Evolutionary conservation across 1,284 basidiomycete species (phyloP).

Genomic region (Omphalotus olearius): DNA sequence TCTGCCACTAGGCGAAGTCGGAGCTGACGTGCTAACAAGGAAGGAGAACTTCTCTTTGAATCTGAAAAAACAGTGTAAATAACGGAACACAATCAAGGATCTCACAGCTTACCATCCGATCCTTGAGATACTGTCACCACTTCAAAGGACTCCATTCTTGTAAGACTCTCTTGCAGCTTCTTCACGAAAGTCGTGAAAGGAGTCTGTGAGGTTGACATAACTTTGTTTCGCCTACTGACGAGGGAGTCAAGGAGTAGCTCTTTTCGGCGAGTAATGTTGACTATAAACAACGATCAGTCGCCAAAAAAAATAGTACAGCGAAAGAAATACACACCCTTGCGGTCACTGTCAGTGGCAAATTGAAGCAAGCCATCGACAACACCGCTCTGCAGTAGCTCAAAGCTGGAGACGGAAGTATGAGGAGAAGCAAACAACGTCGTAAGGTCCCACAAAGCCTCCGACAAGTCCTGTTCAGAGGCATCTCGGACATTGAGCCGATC

Average conservation of each 20-base stretch:
- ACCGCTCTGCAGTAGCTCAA: slow-evolving; percentile 92
- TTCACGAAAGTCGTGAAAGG: slow-evolving; percentile 85
- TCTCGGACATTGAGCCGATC: slow-evolving; percentile 51
- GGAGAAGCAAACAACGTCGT: slow-evolving; percentile 78
- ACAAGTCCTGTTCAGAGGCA: slow-evolving; percentile 63
- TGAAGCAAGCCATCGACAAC: slow-evolving; percentile 84
- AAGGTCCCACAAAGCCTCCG: slow-evolving; percentile 64
- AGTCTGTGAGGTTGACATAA: slow-evolving; percentile 41
- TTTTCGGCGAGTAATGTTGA: slow-evolving; percentile 54
- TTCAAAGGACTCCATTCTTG: slow-evolving; percentile 91
- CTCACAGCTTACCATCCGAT: slow-evolving; percentile 55
- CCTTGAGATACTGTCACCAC: slow-evolving; percentile 83
- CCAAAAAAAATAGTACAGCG: slow-evolving; percentile 4
- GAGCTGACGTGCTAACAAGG: slow-evolving; percentile 82
- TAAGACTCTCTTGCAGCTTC: slow-evolving; percentile 90
- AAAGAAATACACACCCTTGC: slow-evolving; percentile 39
- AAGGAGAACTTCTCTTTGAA: slow-evolving; percentile 81
- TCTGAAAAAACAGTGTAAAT: slow-evolving; percentile 39
- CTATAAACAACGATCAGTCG: slow-evolving; percentile 32
- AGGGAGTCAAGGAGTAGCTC: slow-evolving; percentile 76
- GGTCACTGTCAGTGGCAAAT: slow-evolving; percentile 71
- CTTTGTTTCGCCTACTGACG: slow-evolving; percentile 48
- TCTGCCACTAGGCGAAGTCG: slow-evolving; percentile 85
- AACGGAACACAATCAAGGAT: no score
- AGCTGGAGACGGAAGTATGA: slow-evolving; percentile 85